Evolutionary conservation across 371 early-diverging fungal species (phyloP), one percentile per base, ranked within the genome.

Genomic region (Syncephalastrum racemosum): DNA sequence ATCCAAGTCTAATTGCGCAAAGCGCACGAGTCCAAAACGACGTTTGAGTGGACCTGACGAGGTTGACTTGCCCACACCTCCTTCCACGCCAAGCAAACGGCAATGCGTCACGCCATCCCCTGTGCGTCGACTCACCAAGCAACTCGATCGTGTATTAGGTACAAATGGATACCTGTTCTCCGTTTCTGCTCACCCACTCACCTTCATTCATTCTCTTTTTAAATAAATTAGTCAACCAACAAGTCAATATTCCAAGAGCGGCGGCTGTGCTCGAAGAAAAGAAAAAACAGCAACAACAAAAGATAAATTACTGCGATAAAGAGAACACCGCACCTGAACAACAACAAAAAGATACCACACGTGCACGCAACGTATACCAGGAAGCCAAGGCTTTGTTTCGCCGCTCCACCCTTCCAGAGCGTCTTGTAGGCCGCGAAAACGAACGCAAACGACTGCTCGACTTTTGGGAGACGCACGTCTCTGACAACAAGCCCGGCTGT

Each of bases 381-480:
- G 19, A 27, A 46, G 63, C 63, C 24, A 58, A 58, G 46, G 50
- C 55, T 4, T n/a, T 56, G 27, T 66, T 66, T 27, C 41, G 66
- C 25, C 77, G 89, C 13, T 80, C 85, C 24, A 73, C 84, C 4
- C 74, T 79, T 8, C 90, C 91, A 3, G 70, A 76, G 15, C 77
- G 84, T 10, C 68, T 94, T 2, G 79, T 94, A 20, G 94, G 94
- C 3, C 86, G 96, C 24, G 80, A 67, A 1, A 49, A 64, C 13
- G 94, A 95, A 73, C 80, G 90, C 27, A 59, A 67, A 4, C 62
- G 53, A 0, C 82, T 93, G 54, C 64, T 62, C 2, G 24, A 63
- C 4, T 93, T 94, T 58, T 81, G 68, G 74, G 70, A 54, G 46
- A 59, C 54, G 0, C 73, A 73, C 54, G 81, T 76, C 8, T 18